Percentiles rank a stretch among this genome's conserved stretches.
These are phyloP conservation scores for Sonneratia caseolaris DNA, from an alignment of 345 rosid genomes.

Conservation along the genomic window DNA sequence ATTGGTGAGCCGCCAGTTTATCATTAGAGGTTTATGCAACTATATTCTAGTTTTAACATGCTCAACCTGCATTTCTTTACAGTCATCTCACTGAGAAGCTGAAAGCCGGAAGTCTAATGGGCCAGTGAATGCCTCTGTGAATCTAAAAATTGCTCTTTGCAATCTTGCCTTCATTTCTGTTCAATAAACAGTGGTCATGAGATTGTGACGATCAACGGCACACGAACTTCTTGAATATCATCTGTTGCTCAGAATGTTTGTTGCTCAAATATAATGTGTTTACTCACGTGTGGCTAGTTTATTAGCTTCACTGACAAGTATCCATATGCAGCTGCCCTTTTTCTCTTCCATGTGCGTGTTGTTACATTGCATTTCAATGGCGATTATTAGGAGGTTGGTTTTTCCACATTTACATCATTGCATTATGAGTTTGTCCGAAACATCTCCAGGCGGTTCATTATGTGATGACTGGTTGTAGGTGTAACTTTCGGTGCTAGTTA, in stretches of 20 bases:
- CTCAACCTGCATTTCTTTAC: neutral
- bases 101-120: neutral
- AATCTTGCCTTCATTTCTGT: neutral
- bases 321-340: no score
- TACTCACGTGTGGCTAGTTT: neutral
- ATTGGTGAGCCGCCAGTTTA: neutral
- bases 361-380: no score
- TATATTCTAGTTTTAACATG: neutral
- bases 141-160: neutral
- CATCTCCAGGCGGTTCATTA: no score
- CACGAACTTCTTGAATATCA: neutral
- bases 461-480: no score
- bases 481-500: no score
- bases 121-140: neutral
- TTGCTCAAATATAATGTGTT: neutral
- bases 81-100: conserved; percentile 7
- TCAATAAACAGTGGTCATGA: neutral
- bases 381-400: no score
- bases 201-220: conserved; percentile 1
- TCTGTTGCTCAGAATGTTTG: neutral
- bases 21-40: neutral
- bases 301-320: neutral
- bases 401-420: no score
- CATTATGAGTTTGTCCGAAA: no score
- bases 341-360: no score